A percentile compares a stretch with the other conserved stretches of the same genome.
These are phyloP conservation scores for Tolypocladium album DNA, from an alignment of 2,329 filamentous ascomycete genomes.

Conservation along the genomic window DNA sequence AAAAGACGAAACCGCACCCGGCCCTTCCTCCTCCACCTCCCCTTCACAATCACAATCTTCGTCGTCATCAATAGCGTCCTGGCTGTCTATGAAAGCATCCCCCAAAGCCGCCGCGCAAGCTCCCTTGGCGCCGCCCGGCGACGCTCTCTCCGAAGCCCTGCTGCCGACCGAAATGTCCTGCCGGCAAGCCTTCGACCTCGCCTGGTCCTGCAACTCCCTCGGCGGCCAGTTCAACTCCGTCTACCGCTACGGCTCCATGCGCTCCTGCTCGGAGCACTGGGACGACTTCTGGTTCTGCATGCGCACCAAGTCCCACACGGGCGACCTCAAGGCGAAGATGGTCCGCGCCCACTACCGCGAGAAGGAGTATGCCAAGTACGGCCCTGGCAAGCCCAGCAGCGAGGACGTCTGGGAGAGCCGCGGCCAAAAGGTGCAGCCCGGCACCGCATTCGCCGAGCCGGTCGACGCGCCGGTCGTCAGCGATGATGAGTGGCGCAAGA, in stretches of 20 bases:
- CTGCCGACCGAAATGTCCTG: slow-evolving; percentile 82
- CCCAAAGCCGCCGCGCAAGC: slow-evolving; percentile 9
- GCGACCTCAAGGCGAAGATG: slow-evolving; percentile 46
- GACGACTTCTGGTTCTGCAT: slow-evolving; percentile 97
- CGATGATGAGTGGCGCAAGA: slow-evolving; percentile 32
- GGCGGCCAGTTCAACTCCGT: slow-evolving; percentile 87
- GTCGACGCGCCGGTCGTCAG: slow-evolving; percentile 25
- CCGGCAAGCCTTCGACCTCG: slow-evolving; percentile 79
- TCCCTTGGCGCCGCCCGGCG: slow-evolving; percentile 17
- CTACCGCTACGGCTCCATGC: slow-evolving; percentile 73
- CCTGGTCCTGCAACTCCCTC: slow-evolving; percentile 87
- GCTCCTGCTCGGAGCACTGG: slow-evolving; percentile 76
- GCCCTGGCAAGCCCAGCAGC: slow-evolving; percentile 54
- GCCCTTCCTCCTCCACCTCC: slow-evolving; percentile 5
- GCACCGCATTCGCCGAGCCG: slow-evolving; percentile 30
- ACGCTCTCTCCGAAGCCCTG: slow-evolving; percentile 52
- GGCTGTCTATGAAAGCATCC: slow-evolving; percentile 23
- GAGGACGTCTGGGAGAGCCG: slow-evolving; percentile 85
- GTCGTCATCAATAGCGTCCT: slow-evolving; percentile 19
- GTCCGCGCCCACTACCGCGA: slow-evolving; percentile 59
- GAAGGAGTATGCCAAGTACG: slow-evolving; percentile 56
- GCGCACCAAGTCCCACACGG: slow-evolving; percentile 58
- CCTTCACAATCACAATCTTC: slow-evolving; percentile 18
- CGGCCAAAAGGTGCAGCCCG: slow-evolving; percentile 43
- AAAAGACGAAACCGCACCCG: slow-evolving; percentile 14